Evolutionary conservation across 2,329 filamentous ascomycete genomes (phyloP).

Genomic region (Arthrobotrys musiformis): DNA sequence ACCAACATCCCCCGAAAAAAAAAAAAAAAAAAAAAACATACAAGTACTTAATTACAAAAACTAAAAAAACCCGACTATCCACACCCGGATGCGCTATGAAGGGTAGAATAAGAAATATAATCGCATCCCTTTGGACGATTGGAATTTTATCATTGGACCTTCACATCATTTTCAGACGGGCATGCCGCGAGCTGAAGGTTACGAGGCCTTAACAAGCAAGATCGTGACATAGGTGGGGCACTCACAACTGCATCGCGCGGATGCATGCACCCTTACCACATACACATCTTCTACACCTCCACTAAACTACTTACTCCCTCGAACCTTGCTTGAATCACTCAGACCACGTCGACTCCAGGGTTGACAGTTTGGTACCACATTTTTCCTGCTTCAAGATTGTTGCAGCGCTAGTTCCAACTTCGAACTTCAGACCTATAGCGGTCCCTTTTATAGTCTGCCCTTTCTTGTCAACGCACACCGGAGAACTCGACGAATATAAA

Average conservation of each 20-base stretch:
- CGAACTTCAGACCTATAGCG: constrained; percentile 39
- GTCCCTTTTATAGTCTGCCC: constrained; percentile 39
- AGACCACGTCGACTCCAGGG: constrained; percentile 54
- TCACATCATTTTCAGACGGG: constrained; percentile 45
- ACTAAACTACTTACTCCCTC: constrained; percentile 14
- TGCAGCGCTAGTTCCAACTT: constrained; percentile 44
- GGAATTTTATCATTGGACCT: constrained; percentile 49
- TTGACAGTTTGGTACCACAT: constrained; percentile 55
- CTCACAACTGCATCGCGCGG: constrained; percentile 26
- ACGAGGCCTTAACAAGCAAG: constrained; percentile 45
- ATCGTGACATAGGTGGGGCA: constrained; percentile 53
- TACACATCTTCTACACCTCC: not conserved
- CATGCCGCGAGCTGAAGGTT: constrained; percentile 53
- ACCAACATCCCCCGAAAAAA: constrained; percentile 27
- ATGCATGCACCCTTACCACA: constrained; percentile 38
- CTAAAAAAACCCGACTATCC: constrained; percentile 4
- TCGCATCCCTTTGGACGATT: constrained; percentile 26
- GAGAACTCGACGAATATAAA: constrained; percentile 52
- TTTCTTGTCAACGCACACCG: constrained; percentile 45
- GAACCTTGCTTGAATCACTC: constrained; percentile 38
- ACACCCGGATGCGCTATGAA: constrained; percentile 4
- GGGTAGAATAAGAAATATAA: constrained; percentile 46
- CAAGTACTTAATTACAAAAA: too few relatives aligned
- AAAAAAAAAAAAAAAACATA: not conserved
- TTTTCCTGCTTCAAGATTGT: constrained; percentile 51